Conservation (phyloP, 441 rosid species). For the Brassica hybrid region DNA sequence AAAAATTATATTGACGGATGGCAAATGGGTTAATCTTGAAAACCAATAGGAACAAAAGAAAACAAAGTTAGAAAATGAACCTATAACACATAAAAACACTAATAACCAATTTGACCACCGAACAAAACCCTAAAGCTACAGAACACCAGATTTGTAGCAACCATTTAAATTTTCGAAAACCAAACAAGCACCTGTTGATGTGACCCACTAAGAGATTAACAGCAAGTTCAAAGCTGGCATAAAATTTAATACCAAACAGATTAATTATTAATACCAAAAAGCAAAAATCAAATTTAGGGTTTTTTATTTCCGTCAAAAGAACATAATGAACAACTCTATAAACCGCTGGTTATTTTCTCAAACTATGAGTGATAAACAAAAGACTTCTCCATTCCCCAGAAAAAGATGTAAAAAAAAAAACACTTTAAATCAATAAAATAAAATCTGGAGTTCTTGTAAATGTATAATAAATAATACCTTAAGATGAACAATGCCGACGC, state of each 20-base stretch:
- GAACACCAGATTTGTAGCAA: slow-evolving; percentile 47
- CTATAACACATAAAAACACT: slow-evolving; percentile 20
- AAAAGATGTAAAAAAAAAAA: slow-evolving; percentile 13
- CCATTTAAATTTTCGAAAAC: slow-evolving; percentile 15
- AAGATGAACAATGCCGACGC: slow-evolving; percentile 83
- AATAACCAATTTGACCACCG: slow-evolving; percentile 50
- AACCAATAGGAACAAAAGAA: not conserved
- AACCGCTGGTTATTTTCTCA: slow-evolving; percentile 44
- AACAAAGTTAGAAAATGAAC: not conserved
- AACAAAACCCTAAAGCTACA: slow-evolving; percentile 57
- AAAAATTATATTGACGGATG: slow-evolving; percentile 29
- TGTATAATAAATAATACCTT: slow-evolving; percentile 56
- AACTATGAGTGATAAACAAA: slow-evolving; percentile 47
- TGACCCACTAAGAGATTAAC: slow-evolving; percentile 86
- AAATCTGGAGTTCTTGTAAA: not conserved
- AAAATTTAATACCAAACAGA: slow-evolving; percentile 18
- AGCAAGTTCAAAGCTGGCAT: slow-evolving; percentile 66
- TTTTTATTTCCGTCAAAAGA: slow-evolving; percentile 26
- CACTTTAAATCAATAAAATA: not conserved
- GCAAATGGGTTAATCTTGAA: slow-evolving; percentile 27
- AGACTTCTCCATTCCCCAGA: slow-evolving; percentile 35
- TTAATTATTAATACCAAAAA: slow-evolving; percentile 21
- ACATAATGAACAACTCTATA: slow-evolving; percentile 44
- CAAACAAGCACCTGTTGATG: slow-evolving; percentile 85
- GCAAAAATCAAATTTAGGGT: slow-evolving; percentile 24